These are phyloP conservation scores for Senecio squalidus DNA, from an alignment of 140 eudicot genomes.

Conservation along the genomic window DNA sequence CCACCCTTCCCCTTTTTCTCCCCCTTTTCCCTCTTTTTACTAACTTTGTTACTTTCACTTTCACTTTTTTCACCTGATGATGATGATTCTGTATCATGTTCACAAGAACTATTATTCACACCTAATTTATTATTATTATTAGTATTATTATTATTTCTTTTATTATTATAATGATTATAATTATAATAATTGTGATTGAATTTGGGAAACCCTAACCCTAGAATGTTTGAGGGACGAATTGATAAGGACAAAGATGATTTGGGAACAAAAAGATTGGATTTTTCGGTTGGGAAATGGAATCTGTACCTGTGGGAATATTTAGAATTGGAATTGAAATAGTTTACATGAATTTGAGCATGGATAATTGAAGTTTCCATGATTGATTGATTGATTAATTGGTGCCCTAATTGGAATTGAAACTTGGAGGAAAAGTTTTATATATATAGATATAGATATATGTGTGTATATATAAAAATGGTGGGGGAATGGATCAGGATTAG, in stretches of 20 bases:
- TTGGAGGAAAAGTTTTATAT: too few species aligned
- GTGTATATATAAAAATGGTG: too few species aligned
- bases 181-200: neutral
- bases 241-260: too few species aligned
- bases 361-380: conserved; percentile 40
- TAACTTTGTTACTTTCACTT: conserved; percentile 33
- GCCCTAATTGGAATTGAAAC: too few species aligned
- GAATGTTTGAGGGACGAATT: too few species aligned
- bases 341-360: conserved; percentile 43
- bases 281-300: conserved; percentile 18
- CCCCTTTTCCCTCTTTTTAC: conserved; percentile 44
- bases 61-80: conserved; percentile 58
- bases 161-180: neutral
- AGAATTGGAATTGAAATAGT: conserved; percentile 16
- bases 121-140: neutral
- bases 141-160: neutral
- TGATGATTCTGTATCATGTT: conserved; percentile 61
- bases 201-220: conserved; percentile 33
- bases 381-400: neutral
- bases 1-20: conserved; percentile 67
- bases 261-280: conserved; percentile 14
- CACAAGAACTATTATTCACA: conserved; percentile 54
- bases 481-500: neutral
- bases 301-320: conserved; percentile 26
- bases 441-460: too few species aligned